These are phyloP conservation scores for Saitozyma podzolica DNA, from an alignment of 768 basidiomycete genomes.

Conservation along the genomic window DNA sequence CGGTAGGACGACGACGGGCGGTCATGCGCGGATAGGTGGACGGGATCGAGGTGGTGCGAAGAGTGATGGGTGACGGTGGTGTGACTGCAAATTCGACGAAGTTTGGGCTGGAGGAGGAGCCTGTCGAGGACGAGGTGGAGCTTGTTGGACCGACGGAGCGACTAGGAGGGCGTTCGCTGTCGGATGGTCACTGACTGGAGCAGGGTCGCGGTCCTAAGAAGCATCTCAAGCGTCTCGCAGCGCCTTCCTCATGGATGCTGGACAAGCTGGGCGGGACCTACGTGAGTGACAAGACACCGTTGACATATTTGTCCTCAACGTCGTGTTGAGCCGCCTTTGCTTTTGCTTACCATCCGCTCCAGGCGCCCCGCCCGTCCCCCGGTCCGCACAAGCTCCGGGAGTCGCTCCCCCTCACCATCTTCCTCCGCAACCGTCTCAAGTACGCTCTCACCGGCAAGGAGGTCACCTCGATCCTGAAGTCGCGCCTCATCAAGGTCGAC, in stretches of 20 bases:
- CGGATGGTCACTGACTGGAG: slow-evolving; percentile 1
- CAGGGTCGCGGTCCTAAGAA: slow-evolving; percentile 98
- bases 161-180: not conserved
- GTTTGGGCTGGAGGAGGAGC: slow-evolving; percentile 1
- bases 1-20: not conserved
- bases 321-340: too few species aligned
- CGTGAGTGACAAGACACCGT: slow-evolving; percentile 41
- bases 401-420: slow-evolving; percentile 92
- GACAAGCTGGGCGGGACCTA: slow-evolving; percentile 75
- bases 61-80: not conserved
- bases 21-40: not conserved
- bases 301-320: too few species aligned
- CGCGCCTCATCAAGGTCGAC: slow-evolving; percentile 98
- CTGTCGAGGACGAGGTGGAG: not conserved
- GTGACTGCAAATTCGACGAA: not conserved
- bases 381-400: slow-evolving; percentile 99
- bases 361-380: slow-evolving; percentile 93
- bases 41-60: not conserved
- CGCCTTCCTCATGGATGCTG: slow-evolving; percentile 99
- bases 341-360: not conserved
- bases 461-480: slow-evolving; percentile 90
- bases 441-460: slow-evolving; percentile 97
- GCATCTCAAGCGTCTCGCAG: slow-evolving; percentile 95
- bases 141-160: not conserved
- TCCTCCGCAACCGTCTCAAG: slow-evolving; percentile 98